Evolutionary conservation across 805 yeast species (phyloP), one percentile per base, ranked within the genome.

Genomic region (Pichia membranifaciens): DNA sequence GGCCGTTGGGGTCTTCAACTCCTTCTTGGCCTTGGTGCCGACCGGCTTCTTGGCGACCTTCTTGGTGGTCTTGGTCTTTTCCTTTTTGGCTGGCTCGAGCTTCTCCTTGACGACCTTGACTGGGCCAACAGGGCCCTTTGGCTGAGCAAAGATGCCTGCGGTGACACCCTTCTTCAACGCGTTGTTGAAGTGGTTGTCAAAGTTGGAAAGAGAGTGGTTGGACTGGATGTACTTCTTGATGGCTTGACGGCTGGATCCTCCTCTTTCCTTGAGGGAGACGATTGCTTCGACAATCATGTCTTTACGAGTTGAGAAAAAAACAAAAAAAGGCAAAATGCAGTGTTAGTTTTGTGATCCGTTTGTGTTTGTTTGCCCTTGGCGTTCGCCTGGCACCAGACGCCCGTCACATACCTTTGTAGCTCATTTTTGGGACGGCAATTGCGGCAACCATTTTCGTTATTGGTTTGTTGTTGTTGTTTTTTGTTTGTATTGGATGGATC

Each of bases 41-140:
- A 38, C 40, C 7, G 43, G 28, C 20, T 42, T 18, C 28, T 38
- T 44, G 10, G 38, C 17, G 9, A 33, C 39, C 34, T 45, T 45
- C 16, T 33, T 21, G 34, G 31, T 22, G 37, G 35, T 40, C 28
- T 37, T 37, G 36, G 35, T 34, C 8, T 17, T 18, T 39, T 17
- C n/a, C 13, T 44, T 44, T 12, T 37, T 18, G 7, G 35, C 6
- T 15, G 48, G 40, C 34, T 45, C 40, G 13, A 36, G 36, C 37
- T 43, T 52, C 44, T 54, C 54, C 49, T 60, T 53, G 33, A 59
- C 54, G 44, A 53, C 51, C 68, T 87, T 86, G 54, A 87, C 78
- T 41, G 95, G 87, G 43, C 95, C 96, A 12, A 95, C 81, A 17
- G 96, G 83, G 41, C 96, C 96, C 70, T 87, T 87, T 63, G 95